Percentiles rank a stretch among this genome's conserved stretches.
phyloP scores from a whole-genome alignment of 2,329 filamentous ascomycete genomes.

The Lanzia echinophila region DNA sequence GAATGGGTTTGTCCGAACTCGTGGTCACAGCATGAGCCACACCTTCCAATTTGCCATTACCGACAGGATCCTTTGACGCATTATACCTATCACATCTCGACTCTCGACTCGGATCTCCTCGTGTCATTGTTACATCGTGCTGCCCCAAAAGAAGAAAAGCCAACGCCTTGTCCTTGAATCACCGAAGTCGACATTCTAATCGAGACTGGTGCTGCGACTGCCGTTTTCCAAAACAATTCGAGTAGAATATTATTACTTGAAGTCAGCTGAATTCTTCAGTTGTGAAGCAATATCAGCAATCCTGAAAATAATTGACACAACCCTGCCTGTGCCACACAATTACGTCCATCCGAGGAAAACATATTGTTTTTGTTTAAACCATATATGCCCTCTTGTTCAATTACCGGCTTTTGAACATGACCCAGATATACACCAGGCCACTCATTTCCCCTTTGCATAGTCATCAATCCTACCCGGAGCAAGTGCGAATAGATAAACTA shows the following conservation, averaged over 20 bases:
- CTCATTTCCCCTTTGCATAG: constrained; percentile 20
- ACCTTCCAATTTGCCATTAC: constrained; percentile 20
- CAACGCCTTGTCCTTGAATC: constrained; percentile 7
- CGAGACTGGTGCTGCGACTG: constrained; percentile 22
- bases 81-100: constrained; percentile 17
- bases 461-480: constrained; percentile 15
- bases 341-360: constrained; percentile 17
- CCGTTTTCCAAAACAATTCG: constrained; percentile 14
- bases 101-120: constrained; percentile 14
- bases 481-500: constrained; percentile 6
- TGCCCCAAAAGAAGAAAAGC: constrained; percentile 11
- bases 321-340: constrained; percentile 23
- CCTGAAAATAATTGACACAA: constrained; percentile 21
- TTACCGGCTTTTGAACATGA: constrained; percentile 20
- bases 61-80: constrained; percentile 17
- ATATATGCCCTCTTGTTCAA: constrained; percentile 1
- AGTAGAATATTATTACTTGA: constrained; percentile 12
- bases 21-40: constrained; percentile 29
- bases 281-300: constrained; percentile 14
- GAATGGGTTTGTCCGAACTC: constrained; percentile 25
- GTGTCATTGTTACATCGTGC: constrained; percentile 10
- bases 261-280: constrained; percentile 22
- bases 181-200: constrained; percentile 16
- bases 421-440: constrained; percentile 26
- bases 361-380: constrained; percentile 11